Evolutionary conservation across 2,329 filamentous ascomycete genomes (phyloP), one percentile per base, ranked within the genome.

Genomic region (Pezicula radicicola): DNA sequence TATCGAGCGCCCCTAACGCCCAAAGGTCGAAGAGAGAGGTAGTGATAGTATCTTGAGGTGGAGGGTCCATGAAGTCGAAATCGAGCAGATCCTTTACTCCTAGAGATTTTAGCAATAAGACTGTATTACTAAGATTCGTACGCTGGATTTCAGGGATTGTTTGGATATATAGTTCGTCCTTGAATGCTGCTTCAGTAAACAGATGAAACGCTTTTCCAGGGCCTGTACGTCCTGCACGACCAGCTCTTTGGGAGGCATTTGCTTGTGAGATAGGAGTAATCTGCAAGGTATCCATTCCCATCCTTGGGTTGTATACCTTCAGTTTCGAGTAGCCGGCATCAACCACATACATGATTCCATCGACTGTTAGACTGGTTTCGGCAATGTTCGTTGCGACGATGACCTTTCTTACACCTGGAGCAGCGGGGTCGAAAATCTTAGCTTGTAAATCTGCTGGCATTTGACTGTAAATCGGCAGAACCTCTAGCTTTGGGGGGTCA

Each of bases 41-140:
- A 0, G 91, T 93, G 59, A 99, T 97, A 1, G 92, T 97, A 64
- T 99, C 95, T 71, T 99, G 94, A 0, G 94, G 94, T 6, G 94
- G 94, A 2, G 94, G 94, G 61, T 99, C 94, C 93, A 99, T 97
- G 63, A 99, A 99, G 68, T 97, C 91, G 65, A 99, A 99, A 68
- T 99, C 93, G 1, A 99, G 74, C 9, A 99, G 77, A 60, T 99
- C 92, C 65, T 90, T 93, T 16, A 99, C 93, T 0, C 94, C 94
- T 0, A 99, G 80, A 0, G 91, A 96, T 67, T 99, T 99, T 44
- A 99, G 79, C 46, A 99, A 82, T 13, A 99, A 78, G 3, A 99
- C 93, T 0, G 92, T 97, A 63, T 97, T 97, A 63, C 91, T 87
- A 2, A 99, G 81, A 63, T 97, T 99, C 0, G 94, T 99, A 16